Base-by-base conservation (phyloP, 2,329 filamentous ascomycete genomes). In the Neocatenulostroma microsporum region DNA sequence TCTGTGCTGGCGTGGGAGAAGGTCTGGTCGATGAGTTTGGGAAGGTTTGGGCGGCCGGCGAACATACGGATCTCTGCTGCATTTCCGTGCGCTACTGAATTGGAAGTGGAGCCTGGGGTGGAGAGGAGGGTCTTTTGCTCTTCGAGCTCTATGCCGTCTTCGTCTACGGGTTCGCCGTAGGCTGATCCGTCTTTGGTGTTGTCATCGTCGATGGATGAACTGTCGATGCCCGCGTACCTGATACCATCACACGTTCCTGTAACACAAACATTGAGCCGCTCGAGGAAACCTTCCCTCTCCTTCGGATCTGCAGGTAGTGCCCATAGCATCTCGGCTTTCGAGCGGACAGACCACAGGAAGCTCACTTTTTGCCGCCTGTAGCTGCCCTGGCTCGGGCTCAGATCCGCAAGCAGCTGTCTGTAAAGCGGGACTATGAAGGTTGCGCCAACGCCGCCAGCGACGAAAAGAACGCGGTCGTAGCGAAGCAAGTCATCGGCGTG, bases 381-480 rank as follows among this genome's bases (percentile, higher is more conserved):
- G 24, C 50, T 56, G 12, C 56, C 60, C 40, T 55, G 55, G 4
- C 58, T 56, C 3, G 50, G 52, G 18, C 61, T 61, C 15, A 69
- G 48, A 29, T 60, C 57, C 15, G 62, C 63, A 7, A 71, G 49
- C 15, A 84, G 63, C 31, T 72, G 70, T 10, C 73, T 72, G 56
- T 82, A 86, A 4, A 87, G 59, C 0, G 86, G 84, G 2, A 91
- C 59, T 1, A 74, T 70, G 57, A 88, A 93, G 0, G 85, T 89
- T 5, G 82, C 83, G 15, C 86, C 86, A 2, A 94, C 77, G 3
- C 86, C 86, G n/a, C 86, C 86, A 1, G 85, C 82, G 1, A 94
- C 70, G 12, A 94, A 67, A 9, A 94, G 67, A 1, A 89, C 66
- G 13, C 75, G 72, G 50, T 80, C 76, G 39, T 76, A 78, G 1